Base-by-base conservation (phyloP, 257 asterid genomes). In the Solanum tacnaense region DNA sequence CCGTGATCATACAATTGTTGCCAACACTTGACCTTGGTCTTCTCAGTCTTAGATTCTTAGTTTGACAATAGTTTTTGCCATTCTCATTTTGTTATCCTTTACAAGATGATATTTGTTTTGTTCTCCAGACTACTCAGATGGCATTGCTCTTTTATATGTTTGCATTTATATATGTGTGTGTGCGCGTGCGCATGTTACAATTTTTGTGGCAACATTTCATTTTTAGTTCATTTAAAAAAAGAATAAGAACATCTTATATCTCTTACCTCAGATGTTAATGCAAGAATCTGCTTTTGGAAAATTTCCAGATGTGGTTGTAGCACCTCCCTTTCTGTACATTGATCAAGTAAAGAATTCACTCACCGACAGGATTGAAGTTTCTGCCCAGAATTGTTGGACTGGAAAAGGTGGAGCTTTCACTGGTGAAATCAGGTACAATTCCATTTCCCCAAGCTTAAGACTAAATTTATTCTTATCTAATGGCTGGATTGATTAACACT, bases 371-470 rank as follows among this genome's bases (percentile, higher is more conserved):
- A 92, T 96, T 71, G 98, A 97, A 89, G 87, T 97, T 39, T 93
- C 99, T 86, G 98, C 98, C 76, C 99, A 97, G 89, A 97, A 97
- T 92, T 94, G 98, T 90, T 97, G 99, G 99, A 94, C 90, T 36
- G 99, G 99, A 32, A 97, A 97, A 92, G 99, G 99, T 89, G 99
- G 99, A 76, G 99, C 99, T 87, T 97, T 97, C 91, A 97, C 98
- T 15, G 99, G 99, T 89, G 99, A 97, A 89, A 97, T 97, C 97
- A 97, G 99, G 99, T 93, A 84, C 84, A 52, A 39, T 18, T 81
- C 71, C 86, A 9, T 82, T 49, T 82, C 31, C 67, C 31, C 71
- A 49, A 49, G 44, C 86, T 82, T 82, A 82, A 18, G 44, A 31
- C 70, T 49, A 20, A 82, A 49, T 82, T 82, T 49, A 29, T 20